A percentile compares a stretch with the other conserved stretches of the same genome.
Evolutionary conservation across 2,329 filamentous ascomycete genomes (phyloP).

Genomic region (Cryphonectria carpinicola): DNA sequence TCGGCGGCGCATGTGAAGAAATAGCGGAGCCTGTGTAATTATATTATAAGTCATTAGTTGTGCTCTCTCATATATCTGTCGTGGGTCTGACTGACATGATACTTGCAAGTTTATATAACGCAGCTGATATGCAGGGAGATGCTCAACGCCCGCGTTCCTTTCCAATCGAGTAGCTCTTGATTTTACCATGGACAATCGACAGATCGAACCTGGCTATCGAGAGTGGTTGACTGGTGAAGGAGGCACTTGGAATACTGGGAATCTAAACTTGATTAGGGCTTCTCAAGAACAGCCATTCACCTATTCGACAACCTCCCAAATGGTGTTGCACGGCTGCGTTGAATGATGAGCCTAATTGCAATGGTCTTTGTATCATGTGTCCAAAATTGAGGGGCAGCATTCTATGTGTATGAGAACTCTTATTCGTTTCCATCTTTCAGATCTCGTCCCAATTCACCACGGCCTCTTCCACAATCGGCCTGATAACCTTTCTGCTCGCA

Average conservation of each 20-base stretch:
- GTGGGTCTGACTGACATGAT: too few relatives aligned
- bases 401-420: neutral
- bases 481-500: slow-evolving; percentile 48
- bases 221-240: too few relatives aligned
- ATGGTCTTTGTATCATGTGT: neutral
- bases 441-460: slow-evolving; percentile 35
- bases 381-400: neutral
- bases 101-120: too few relatives aligned
- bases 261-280: too few relatives aligned
- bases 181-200: too few relatives aligned
- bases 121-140: too few relatives aligned
- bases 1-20: neutral
- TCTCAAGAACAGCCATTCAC: too few relatives aligned
- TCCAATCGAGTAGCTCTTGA: too few relatives aligned
- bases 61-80: neutral
- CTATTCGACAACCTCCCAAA: too few relatives aligned
- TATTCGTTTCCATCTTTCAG: neutral
- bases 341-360: neutral
- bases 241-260: too few relatives aligned
- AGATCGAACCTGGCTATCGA: too few relatives aligned
- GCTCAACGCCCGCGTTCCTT: too few relatives aligned
- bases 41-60: neutral
- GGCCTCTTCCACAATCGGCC: slow-evolving; percentile 50
- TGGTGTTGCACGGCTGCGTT: neutral
- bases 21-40: neutral